Base-by-base conservation (phyloP, 768 basidiomycete genomes). In the Phlegmacium glaucopus region DNA sequence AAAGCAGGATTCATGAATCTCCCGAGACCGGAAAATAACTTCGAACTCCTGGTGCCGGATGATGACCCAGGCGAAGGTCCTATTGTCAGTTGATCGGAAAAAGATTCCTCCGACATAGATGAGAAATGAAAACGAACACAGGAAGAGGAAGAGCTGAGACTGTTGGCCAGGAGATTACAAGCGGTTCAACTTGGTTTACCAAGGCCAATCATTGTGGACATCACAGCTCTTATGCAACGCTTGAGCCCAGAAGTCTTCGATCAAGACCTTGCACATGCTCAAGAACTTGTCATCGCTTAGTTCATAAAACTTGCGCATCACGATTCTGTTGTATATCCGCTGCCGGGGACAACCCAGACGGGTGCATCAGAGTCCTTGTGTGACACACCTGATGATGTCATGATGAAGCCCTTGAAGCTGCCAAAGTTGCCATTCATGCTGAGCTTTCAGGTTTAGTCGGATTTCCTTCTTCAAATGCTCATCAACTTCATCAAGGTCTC, bases 11-110 rank as follows among this genome's bases (percentile, higher is more conserved):
- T 98, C 68, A 77, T 77, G 68, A 83, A 66, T 50, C 74, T 99
- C 12, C 96, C 96, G 0, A 85, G 83, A 55, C 94, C 96, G 0
- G 92, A 97, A 70, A 97, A 98, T 64, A 95, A 98, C 66, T 98
- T 97, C 57, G 94, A 98, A 68, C 71, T 99, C 39, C 78, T 94
- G 36, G 83, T 95, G 8, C 91, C 90, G 2, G 94, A 95, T 55
- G 89, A 92, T 13, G 89, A 80, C 9, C 79, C 80, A 13, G 86
- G 79, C 1, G 73, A 67, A 10, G 68, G 55, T 6, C 47, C 32
- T 9, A 54, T 38, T 26, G 41, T 3, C n/a, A 51, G 48, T n/a
- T 47, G 80, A 41, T 68, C 77, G 0, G 87, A 84, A 49, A 93
- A 97, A 65, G 96, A 99, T 65, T 94, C 94, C 0, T 87, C 94